Percentiles rank a stretch among this genome's conserved stretches.
Conservation (phyloP, 345 rosid species). For the Erucastrum elatum region DNA sequence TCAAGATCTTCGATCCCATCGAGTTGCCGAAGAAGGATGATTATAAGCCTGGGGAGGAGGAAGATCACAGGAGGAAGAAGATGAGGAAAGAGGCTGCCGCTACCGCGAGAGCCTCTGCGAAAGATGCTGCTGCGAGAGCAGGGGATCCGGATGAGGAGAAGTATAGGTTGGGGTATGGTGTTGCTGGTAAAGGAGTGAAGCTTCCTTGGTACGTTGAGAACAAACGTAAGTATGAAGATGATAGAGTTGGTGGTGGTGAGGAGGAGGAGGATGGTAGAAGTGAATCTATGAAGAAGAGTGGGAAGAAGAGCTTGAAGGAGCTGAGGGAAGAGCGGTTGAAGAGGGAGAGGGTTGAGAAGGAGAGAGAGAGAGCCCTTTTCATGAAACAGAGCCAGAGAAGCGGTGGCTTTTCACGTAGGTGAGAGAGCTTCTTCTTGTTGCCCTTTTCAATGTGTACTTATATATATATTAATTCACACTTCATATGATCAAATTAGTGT, state of each 20-base stretch:
- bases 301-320: conserved; percentile 75
- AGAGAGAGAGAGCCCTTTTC: conserved; percentile 59
- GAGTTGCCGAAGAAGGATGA: conserved; percentile 39
- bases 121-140: conserved; percentile 38
- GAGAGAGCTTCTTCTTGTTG: neutral
- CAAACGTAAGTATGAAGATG: conserved; percentile 40
- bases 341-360: conserved; percentile 79
- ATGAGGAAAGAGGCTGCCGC: conserved; percentile 75
- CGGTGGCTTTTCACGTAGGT: conserved; percentile 57
- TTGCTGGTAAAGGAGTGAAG: conserved; percentile 94
- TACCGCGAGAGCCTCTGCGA: conserved; percentile 44
- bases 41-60: conserved; percentile 44
- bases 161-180: conserved; percentile 80
- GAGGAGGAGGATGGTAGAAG: conserved; percentile 28
- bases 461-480: neutral
- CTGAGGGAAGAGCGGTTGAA: conserved; percentile 72
- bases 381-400: conserved; percentile 51
- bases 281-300: conserved; percentile 52
- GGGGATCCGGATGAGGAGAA: conserved; percentile 76
- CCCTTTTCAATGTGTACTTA: neutral
- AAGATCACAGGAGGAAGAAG: conserved; percentile 65
- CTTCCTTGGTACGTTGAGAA: conserved; percentile 88
- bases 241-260: conserved; percentile 14
- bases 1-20: conserved; percentile 79
- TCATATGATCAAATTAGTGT: neutral